Evolutionary conservation across 164 flowering plant genomes (phyloP).

Genomic region (Aristolochia californica): DNA sequence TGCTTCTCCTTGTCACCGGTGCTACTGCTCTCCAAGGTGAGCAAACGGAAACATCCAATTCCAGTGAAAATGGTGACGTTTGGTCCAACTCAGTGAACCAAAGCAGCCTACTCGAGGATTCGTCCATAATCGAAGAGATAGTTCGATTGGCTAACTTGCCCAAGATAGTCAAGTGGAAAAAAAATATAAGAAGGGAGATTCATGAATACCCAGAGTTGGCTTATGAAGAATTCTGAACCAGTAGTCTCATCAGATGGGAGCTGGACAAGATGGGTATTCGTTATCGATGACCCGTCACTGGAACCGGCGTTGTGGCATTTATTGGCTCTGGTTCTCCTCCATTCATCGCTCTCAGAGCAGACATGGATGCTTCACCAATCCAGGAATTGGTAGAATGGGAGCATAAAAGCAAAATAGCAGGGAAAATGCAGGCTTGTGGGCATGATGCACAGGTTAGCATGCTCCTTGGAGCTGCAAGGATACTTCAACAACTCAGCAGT

Average conservation of each 20-base stretch:
- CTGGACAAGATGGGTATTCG: conserved; percentile 45
- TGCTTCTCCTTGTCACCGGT: no score
- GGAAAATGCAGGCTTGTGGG: no score
- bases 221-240: conserved; percentile 62
- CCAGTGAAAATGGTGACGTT: neutral
- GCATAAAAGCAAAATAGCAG: no score
- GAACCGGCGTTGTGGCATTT: neutral
- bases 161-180: conserved; percentile 33
- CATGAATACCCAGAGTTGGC: conserved; percentile 69
- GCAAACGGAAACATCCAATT: no score
- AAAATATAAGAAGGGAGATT: conserved; percentile 45
- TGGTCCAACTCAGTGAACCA: no score
- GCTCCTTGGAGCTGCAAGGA: no score
- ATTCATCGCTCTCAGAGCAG: no score
- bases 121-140: neutral
- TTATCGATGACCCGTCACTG: conserved; percentile 36
- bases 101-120: neutral
- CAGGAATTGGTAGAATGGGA: no score
- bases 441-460: no score
- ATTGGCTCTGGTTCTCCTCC: conserved; percentile 12
- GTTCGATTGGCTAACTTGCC: neutral
- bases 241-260: conserved; percentile 55
- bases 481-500: no score
- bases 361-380: no score
- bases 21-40: no score